Evolutionary conservation across 2,329 filamentous ascomycete genomes (phyloP).

Genomic region (Pyrenophora teres): DNA sequence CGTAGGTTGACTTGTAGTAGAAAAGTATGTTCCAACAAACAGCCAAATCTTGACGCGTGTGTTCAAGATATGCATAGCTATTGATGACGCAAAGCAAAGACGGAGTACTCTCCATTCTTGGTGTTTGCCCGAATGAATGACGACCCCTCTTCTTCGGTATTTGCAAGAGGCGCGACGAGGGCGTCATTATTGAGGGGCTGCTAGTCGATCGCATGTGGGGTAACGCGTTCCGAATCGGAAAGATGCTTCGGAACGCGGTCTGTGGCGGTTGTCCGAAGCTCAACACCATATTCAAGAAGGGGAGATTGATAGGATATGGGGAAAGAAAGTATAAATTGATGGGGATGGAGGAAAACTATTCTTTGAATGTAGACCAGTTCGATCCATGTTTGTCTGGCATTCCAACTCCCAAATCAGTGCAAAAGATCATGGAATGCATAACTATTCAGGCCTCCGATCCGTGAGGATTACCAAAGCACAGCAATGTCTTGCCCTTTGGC

Average conservation of each 20-base stretch:
- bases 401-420: no score
- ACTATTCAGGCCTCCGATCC: no score
- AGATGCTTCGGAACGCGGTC: background rate
- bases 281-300: no score
- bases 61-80: background rate
- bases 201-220: slow-evolving; percentile 6
- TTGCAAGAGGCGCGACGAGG: background rate
- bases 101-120: background rate
- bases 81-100: background rate
- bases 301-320: no score
- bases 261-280: no score
- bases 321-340: no score
- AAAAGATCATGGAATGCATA: no score
- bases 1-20: background rate
- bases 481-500: no score
- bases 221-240: slow-evolving; percentile 8
- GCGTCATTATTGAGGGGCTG: slow-evolving; percentile 11
- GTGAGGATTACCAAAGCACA: no score
- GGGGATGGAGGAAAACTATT: no score
- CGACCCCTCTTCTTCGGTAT: slow-evolving; percentile 6
- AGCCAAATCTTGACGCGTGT: background rate
- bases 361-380: no score
- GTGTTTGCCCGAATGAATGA: background rate
- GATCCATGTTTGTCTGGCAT: no score
- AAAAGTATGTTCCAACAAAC: background rate